Evolutionary conservation across 2,329 filamentous ascomycete species (phyloP).

Genomic region (Paramyrothecium roridum): DNA sequence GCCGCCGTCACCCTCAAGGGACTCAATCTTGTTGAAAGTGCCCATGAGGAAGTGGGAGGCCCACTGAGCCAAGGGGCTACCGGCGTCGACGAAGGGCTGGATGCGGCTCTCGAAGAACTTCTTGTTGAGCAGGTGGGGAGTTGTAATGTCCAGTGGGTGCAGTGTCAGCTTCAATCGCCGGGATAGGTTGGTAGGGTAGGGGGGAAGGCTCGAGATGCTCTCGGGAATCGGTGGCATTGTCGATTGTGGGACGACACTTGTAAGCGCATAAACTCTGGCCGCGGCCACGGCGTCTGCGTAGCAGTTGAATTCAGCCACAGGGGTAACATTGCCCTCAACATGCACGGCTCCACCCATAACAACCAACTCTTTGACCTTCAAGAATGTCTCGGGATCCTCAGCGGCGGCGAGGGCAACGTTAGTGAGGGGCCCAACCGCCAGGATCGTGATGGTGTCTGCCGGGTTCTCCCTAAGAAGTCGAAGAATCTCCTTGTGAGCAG

Average conservation of each 20-base stretch:
- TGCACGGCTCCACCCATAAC: conserved; percentile 92
- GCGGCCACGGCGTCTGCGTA: conserved; percentile 82
- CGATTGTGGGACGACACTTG: conserved; percentile 67
- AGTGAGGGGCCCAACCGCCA: conserved; percentile 88
- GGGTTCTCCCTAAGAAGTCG: conserved; percentile 79
- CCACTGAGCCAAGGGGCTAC: conserved; percentile 74
- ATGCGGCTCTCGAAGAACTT: conserved; percentile 57
- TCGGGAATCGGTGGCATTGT: conserved; percentile 72
- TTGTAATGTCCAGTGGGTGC: conserved; percentile 77
- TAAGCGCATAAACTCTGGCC: conserved; percentile 74
- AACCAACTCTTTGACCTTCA: conserved; percentile 84
- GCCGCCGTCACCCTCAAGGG: conserved; percentile 54
- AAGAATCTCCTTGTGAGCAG: conserved; percentile 85
- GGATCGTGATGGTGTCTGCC: conserved; percentile 79
- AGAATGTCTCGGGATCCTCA: conserved; percentile 83
- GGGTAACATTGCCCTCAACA: conserved; percentile 76
- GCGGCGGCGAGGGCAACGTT: conserved; percentile 87
- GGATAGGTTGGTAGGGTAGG: conserved; percentile 64
- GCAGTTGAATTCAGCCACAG: conserved; percentile 91
- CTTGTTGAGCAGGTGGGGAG: conserved; percentile 62
- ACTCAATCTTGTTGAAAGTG: conserved; percentile 66
- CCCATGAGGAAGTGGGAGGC: conserved; percentile 67
- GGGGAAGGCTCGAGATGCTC: conserved; percentile 46
- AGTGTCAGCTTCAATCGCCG: conserved; percentile 64
- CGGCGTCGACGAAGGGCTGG: conserved; percentile 51